Conservation (phyloP, 164 flowering plant genomes). For the Buxus sempervirens region DNA sequence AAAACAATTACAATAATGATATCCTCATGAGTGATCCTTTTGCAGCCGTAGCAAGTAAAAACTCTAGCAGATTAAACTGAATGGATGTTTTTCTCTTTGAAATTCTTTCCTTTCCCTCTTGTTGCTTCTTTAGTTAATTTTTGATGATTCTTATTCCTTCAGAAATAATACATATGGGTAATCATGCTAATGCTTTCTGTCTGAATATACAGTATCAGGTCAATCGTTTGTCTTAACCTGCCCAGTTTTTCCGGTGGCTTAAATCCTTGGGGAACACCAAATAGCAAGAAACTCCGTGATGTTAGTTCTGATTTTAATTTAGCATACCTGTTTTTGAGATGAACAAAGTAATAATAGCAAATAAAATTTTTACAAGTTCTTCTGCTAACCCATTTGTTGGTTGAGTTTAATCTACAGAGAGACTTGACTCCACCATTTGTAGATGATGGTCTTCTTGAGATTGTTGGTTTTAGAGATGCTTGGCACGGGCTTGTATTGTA, state of each 20-base stretch:
- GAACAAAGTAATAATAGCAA: neutral
- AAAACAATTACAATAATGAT: too few relatives aligned
- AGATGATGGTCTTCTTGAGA: slow-evolving; percentile 81
- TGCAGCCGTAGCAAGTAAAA: neutral
- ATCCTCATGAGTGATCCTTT: neutral
- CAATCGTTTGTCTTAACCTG: slow-evolving; percentile 81
- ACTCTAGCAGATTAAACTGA: neutral
- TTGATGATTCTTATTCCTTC: neutral
- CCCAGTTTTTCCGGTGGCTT: slow-evolving; percentile 97
- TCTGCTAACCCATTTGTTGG: neutral
- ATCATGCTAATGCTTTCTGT: slow-evolving; percentile 1
- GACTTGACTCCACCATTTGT: slow-evolving; percentile 79
- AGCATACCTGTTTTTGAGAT: neutral
- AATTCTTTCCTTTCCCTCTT: neutral
- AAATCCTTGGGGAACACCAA: slow-evolving; percentile 92
- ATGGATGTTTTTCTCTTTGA: neutral
- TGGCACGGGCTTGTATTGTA: slow-evolving; percentile 91
- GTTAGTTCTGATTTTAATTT: slow-evolving; percentile 39
- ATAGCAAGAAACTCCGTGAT: slow-evolving; percentile 38
- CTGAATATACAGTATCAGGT: slow-evolving; percentile 64
- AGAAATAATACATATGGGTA: neutral
- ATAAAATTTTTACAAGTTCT: neutral
- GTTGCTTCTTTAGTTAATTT: neutral
- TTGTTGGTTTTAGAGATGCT: slow-evolving; percentile 87
- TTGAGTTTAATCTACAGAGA: slow-evolving; percentile 41